Percentiles rank a stretch among this genome's conserved stretches.
Conservation (phyloP, 306 rosid species). For the Casuarina glauca region DNA sequence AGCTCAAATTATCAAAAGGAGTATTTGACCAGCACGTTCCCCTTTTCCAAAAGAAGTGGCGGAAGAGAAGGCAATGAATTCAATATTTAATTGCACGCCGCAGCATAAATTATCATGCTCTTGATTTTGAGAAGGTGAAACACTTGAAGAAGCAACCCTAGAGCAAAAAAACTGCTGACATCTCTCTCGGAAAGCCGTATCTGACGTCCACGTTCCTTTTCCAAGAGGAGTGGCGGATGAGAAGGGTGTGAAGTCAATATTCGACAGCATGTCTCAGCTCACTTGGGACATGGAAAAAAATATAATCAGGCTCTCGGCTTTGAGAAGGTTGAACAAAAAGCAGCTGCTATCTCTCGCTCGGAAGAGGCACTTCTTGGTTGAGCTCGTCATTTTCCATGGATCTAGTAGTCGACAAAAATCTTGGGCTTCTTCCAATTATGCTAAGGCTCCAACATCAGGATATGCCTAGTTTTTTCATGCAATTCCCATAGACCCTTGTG, state of each 20-base stretch:
- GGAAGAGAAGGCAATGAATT: too few relatives aligned
- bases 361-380: neutral
- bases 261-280: conserved; percentile 84
- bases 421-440: neutral
- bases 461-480: neutral
- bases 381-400: neutral
- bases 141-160: too few relatives aligned
- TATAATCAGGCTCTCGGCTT: conserved; percentile 53
- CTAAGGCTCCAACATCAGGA: neutral
- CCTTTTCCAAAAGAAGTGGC: too few relatives aligned
- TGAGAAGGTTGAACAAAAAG: conserved; percentile 69
- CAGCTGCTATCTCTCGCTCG: conserved; percentile 19
- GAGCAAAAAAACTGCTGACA: too few relatives aligned
- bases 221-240: conserved; percentile 81
- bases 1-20: too few relatives aligned
- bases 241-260: conserved; percentile 82
- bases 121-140: too few relatives aligned
- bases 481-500: too few relatives aligned
- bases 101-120: too few relatives aligned
- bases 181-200: conserved; percentile 37
- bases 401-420: too few relatives aligned
- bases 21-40: too few relatives aligned
- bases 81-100: too few relatives aligned
- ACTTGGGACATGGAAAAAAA: conserved; percentile 97
- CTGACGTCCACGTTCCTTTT: conserved; percentile 83